Base-by-base conservation (phyloP, 805 yeast species). In the Cyberlindnera maclurae region DNA sequence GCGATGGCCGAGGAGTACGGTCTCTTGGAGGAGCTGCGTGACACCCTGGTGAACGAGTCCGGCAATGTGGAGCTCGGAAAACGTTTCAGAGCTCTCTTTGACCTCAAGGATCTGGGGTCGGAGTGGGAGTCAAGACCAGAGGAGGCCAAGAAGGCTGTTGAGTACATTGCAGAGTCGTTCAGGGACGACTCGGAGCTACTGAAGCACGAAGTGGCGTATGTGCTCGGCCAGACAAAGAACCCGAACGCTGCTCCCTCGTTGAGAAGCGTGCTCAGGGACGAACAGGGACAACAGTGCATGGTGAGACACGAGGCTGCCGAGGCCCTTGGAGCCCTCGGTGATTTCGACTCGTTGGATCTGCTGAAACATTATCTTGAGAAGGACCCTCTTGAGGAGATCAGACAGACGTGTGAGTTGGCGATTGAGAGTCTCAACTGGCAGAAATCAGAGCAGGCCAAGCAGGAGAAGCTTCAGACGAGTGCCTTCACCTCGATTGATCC, bases 221-320 rank as follows among this genome's bases (percentile, higher is more conserved):
- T 90, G 11, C 67, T 93, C 43, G 99, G 99, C 33, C 99, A 93
- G 65, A 89, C 96, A 34, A 80, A 84, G 59, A 89, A 89, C 65
- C 57, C 79, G 50, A 62, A 75, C 40, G 87, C 96, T 42, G 84
- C 90, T 43, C 82, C 85, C 35, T 70, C 77, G 35, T 71, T 93
- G 44, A 74, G 86, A 59, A 70, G 71, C 7, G 95, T 87, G 16
- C 71, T 93, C 52, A 63, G 65, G 35, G 79, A 81, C 59, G 55
- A 58, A 17, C 49, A 67, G 12, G 69, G 68, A 50, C 97, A 90
- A 67, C 93, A 84, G 58, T 70, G 84, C 44, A 93, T 93, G 97
- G 99, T 93, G 28, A 82, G 99, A 62, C 99, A 93, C 62, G 99
- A 93, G 63, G 98, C 98, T 13, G 98, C 98, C 7, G 99, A 93